phyloP scores from a whole-genome alignment of 305 asterid species.

The Striga hermonthica region DNA sequence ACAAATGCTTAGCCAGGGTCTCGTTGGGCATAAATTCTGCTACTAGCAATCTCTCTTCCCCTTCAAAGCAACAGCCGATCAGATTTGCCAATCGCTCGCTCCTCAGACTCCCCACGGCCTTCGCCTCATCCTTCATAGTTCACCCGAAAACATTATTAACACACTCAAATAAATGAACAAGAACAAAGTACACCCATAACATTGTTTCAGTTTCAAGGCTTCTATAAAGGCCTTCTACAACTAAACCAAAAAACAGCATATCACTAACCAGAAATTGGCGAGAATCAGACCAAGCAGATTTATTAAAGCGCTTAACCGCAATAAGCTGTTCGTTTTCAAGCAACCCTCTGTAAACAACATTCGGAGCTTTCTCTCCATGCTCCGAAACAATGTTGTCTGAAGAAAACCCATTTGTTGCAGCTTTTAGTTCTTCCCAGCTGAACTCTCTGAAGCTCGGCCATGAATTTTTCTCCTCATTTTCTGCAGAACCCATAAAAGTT shows the following conservation, averaged over 20 bases:
- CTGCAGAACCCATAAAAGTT: constrained; percentile 45
- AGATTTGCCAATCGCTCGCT: constrained; percentile 80
- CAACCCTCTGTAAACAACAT: constrained; percentile 80
- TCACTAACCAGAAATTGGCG: constrained; percentile 67
- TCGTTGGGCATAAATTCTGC: constrained; percentile 95
- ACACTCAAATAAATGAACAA: neutral
- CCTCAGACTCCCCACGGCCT: constrained; percentile 75
- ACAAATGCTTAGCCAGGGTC: constrained; percentile 86
- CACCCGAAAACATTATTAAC: constrained; percentile 22
- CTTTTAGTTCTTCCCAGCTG: constrained; percentile 68
- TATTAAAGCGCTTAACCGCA: constrained; percentile 84
- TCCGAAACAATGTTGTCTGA: constrained; percentile 81
- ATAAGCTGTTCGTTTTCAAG: constrained; percentile 60
- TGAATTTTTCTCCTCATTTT: constrained; percentile 59
- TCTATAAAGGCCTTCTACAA: neutral
- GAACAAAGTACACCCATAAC: neutral
- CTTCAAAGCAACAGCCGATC: constrained; percentile 75
- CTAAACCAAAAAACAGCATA: constrained; percentile 7
- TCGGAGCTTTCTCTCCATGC: constrained; percentile 94
- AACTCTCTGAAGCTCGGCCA: constrained; percentile 60
- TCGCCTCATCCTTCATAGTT: constrained; percentile 75
- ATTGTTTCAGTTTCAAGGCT: too few relatives aligned
- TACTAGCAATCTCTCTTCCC: constrained; percentile 82
- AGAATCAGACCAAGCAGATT: constrained; percentile 92
- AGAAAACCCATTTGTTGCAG: constrained; percentile 72